Percentiles rank a stretch among this genome's conserved stretches.
These are phyloP conservation scores for Alternaria conjuncta DNA, from an alignment of 2,329 filamentous ascomycete species.

Conservation along the genomic window DNA sequence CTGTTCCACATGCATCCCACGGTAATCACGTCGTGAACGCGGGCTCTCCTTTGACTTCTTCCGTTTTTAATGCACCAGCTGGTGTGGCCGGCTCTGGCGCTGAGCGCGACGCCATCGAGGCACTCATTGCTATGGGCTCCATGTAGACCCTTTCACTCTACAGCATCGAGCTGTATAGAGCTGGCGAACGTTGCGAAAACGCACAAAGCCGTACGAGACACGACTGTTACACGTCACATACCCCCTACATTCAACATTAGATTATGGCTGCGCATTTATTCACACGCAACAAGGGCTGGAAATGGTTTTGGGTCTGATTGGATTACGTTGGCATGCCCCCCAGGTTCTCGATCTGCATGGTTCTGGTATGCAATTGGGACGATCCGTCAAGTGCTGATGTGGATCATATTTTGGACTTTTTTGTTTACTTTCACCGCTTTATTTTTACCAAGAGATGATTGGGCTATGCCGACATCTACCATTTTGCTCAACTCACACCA, in stretches of 20 bases:
- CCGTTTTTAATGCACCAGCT: slow-evolving; percentile 34
- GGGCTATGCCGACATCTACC: neutral
- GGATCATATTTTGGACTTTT: slow-evolving; percentile 33
- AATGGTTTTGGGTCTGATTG: slow-evolving; percentile 9
- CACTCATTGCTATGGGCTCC: slow-evolving; percentile 79
- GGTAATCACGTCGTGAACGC: slow-evolving; percentile 35
- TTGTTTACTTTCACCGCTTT: neutral
- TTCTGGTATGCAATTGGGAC: slow-evolving; percentile 32
- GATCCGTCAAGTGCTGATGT: slow-evolving; percentile 52
- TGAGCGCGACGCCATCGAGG: slow-evolving; percentile 82
- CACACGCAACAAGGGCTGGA: slow-evolving; percentile 4
- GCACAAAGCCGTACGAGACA: neutral
- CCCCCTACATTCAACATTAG: slow-evolving; percentile 10
- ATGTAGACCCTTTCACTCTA: slow-evolving; percentile 48
- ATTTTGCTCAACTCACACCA: neutral
- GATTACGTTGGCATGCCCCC: slow-evolving; percentile 31
- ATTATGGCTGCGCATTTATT: neutral
- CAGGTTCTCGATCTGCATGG: slow-evolving; percentile 21
- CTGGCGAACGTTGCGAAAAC: neutral
- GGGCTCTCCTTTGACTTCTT: slow-evolving; percentile 23
- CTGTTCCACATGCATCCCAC: slow-evolving; percentile 42
- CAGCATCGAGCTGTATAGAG: neutral
- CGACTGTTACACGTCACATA: neutral
- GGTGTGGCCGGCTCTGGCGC: slow-evolving; percentile 49
- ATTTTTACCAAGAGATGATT: slow-evolving; percentile 1